Evolutionary conservation across 192 early-diverging fungal genomes (phyloP).

Genomic region (Jimgerdemannia lactiflua): DNA sequence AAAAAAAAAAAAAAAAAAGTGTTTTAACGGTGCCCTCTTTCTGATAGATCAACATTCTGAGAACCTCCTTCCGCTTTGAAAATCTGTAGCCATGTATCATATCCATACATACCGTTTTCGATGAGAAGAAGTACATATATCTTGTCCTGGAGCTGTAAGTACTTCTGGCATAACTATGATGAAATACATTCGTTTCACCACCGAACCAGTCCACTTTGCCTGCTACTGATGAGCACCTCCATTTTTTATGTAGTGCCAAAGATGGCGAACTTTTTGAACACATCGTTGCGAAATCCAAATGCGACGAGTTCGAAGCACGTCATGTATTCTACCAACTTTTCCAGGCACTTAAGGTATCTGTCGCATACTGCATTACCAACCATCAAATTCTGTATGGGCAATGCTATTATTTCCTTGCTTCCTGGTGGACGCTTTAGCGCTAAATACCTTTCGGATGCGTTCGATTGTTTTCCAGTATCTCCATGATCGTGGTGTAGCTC

Average conservation of each 20-base stretch:
- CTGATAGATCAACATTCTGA: not conserved
- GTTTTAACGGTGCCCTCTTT: too few species aligned
- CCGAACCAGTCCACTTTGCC: not conserved
- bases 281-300: conserved; percentile 70
- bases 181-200: not conserved
- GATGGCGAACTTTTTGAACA: conserved; percentile 95
- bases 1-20: too few species aligned
- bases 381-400: not conserved
- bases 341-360: conserved; percentile 60
- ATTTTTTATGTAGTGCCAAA: conserved; percentile 45
- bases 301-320: conserved; percentile 76
- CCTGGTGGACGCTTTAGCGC: too few species aligned
- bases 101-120: conserved; percentile 5
- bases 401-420: not conserved
- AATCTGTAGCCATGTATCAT: conserved; percentile 9
- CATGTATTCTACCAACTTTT: conserved; percentile 79
- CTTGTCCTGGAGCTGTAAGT: conserved; percentile 22
- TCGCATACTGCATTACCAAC: not conserved
- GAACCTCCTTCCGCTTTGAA: not conserved
- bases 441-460: too few species aligned
- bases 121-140: conserved; percentile 9
- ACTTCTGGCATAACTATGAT: not conserved
- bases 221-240: too few species aligned
- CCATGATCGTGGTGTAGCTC: conserved; percentile 80
- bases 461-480: conserved; percentile 57